Evolutionary conservation across 2,329 filamentous ascomycete species (phyloP).

Genomic region (Monosporascus cannonballus): DNA sequence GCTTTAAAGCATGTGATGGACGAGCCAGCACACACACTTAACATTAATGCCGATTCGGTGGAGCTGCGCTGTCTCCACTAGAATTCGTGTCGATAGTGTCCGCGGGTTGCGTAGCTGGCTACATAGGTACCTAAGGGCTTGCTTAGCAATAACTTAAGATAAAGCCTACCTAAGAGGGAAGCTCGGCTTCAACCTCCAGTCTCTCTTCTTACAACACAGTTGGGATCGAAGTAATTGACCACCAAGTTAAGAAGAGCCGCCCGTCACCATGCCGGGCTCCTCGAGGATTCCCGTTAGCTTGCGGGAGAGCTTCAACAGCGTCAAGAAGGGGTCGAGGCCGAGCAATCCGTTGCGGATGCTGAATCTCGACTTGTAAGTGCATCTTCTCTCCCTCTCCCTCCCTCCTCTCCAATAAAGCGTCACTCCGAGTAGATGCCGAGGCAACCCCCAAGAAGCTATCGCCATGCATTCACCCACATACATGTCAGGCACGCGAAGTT

Average conservation of each 20-base stretch:
- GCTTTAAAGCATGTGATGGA: neutral
- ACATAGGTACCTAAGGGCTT: too few species aligned
- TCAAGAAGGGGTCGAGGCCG: constrained; percentile 52
- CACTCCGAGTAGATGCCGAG: neutral
- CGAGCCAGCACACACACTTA: neutral
- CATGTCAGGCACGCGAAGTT: too few species aligned
- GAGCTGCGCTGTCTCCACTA: too few species aligned
- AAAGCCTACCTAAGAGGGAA: too few species aligned
- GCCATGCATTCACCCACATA: neutral
- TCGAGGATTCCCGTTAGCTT: constrained; percentile 67
- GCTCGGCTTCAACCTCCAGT: too few species aligned
- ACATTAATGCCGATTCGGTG: neutral
- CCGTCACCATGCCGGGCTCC: constrained; percentile 52
- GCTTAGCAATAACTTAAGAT: too few species aligned
- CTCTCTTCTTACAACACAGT: too few species aligned
- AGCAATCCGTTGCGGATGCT: constrained; percentile 52
- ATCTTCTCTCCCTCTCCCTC: neutral
- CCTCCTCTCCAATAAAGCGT: constrained; percentile 1
- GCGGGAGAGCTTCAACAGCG: constrained; percentile 57
- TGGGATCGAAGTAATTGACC: too few species aligned
- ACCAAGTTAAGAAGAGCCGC: neutral
- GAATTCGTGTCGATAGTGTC: neutral
- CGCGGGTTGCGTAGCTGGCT: too few species aligned
- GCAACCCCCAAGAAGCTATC: neutral
- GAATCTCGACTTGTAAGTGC: constrained; percentile 63